These are phyloP conservation scores for Ziziphus jujuba DNA, from an alignment of 306 rosid species.

Conservation along the genomic window DNA sequence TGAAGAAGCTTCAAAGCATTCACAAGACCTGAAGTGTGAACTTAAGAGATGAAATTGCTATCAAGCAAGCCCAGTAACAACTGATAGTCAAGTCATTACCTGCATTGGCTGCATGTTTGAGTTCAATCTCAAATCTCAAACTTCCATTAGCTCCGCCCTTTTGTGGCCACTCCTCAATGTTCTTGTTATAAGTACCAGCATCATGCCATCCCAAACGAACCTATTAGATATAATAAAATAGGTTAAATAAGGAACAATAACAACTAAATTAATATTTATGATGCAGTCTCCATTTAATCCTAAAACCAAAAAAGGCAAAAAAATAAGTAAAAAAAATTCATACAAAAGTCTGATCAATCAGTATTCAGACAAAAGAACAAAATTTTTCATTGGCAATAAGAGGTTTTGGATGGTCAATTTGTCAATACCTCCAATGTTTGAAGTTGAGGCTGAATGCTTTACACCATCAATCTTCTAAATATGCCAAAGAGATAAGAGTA, in stretches of 20 bases:
- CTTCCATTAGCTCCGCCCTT: slow-evolving; percentile 97
- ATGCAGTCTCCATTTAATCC: not conserved
- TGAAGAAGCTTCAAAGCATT: slow-evolving; percentile 94
- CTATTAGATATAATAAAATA: slow-evolving; percentile 39
- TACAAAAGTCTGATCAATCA: not conserved
- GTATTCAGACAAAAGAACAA: not conserved
- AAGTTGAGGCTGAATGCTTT: not conserved
- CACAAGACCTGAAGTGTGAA: slow-evolving; percentile 65
- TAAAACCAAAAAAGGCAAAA: not conserved
- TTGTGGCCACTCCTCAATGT: slow-evolving; percentile 91
- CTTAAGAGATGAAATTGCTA: slow-evolving; percentile 17
- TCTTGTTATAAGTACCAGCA: slow-evolving; percentile 91
- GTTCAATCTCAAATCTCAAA: slow-evolving; percentile 86
- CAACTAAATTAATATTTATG: not conserved
- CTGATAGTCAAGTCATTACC: slow-evolving; percentile 43
- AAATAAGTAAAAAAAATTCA: not conserved
- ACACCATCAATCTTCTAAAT: not conserved
- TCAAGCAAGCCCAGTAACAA: slow-evolving; percentile 17
- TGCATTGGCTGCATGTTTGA: slow-evolving; percentile 91
- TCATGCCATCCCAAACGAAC: slow-evolving; percentile 99
- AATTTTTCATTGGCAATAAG: no score
- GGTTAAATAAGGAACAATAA: not conserved
- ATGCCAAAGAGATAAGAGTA: not conserved
- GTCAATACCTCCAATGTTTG: not conserved
- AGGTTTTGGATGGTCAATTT: not conserved